Base-by-base conservation (phyloP, 495 filamentous ascomycete species). In the Sporormia fimetaria region DNA sequence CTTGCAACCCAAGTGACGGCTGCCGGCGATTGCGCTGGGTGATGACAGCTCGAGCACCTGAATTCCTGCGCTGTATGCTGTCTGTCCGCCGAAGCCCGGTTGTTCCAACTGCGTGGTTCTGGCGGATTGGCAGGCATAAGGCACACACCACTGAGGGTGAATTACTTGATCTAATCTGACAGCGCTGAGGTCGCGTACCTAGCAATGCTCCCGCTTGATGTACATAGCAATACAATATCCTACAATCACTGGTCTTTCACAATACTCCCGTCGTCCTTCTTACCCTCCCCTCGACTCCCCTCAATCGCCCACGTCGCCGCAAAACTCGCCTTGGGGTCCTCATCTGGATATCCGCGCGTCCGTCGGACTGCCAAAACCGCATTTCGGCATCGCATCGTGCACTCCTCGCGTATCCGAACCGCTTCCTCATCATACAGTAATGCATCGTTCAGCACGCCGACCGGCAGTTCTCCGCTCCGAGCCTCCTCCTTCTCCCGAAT, bases 281-380 rank as follows among this genome's bases (percentile, higher is more conserved):
- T 66, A 17, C 76, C 78, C 49, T 77, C 71, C 21, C 65, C 58
- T 53, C 66, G 66, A 1, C 56, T 59, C 2, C 73, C 72, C 40
- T 76, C 77, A 34, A 59, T 56, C 11, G 60, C 59, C 63, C 75
- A 84, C 2, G 76, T 82, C 55, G 81, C 78, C 11, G 69, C 75
- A 14, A 75, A 60, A 5, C 73, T 68, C 0, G 66, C 68, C 54
- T 80, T 78, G 0, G 76, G 73, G 58, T 94, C 83, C 46, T 94
- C 83, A 37, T 94, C 87, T 0, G 78, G 68, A 23, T 78, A 76
- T 1, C 82, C 87, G 40, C 81, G 57, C 20, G 67, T 64, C 37
- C 68, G 67, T 47, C 88, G 66, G 6, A 96, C 70, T 42, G 83
- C 81, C 17, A 88, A 52, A 0, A 98, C 82, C 49, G 86, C 80